Conservation (phyloP, 1,139 yeast genomes). For the Candida anutae region DNA sequence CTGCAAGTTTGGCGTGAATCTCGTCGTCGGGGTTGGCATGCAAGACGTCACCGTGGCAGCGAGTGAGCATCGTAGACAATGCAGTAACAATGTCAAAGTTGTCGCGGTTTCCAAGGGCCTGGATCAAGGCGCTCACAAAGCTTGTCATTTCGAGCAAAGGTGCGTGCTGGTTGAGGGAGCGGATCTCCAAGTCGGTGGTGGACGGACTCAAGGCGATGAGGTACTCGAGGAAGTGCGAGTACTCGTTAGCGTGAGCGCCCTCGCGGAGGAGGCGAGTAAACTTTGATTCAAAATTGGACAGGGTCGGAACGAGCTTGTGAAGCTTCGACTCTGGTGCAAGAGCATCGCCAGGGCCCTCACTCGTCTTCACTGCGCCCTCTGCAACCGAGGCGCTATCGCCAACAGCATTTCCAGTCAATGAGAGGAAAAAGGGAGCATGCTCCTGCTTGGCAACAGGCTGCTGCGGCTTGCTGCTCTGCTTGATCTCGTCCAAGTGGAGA, state of each 20-base stretch:
- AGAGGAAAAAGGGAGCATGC: slow-evolving; percentile 74
- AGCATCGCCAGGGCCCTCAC: slow-evolving; percentile 6
- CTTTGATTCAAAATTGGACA: slow-evolving; percentile 54
- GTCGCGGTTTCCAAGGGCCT: slow-evolving; percentile 47
- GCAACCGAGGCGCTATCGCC: slow-evolving; percentile 65
- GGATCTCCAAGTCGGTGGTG: slow-evolving; percentile 74
- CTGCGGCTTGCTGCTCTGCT: slow-evolving; percentile 78
- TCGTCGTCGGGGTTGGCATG: slow-evolving; percentile 36
- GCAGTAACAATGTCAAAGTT: slow-evolving; percentile 75
- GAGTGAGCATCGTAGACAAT: slow-evolving; percentile 64
- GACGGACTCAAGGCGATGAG: slow-evolving; percentile 70
- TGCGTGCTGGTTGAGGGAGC: slow-evolving; percentile 62
- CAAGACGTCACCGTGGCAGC: slow-evolving; percentile 77
- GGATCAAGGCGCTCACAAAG: slow-evolving; percentile 59
- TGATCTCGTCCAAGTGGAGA: slow-evolving; percentile 75
- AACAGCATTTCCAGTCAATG: slow-evolving; percentile 53
- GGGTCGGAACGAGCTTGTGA: slow-evolving; percentile 19
- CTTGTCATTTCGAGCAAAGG: slow-evolving; percentile 57
- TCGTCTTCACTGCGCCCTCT: slow-evolving; percentile 27
- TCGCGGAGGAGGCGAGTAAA: slow-evolving; percentile 63
- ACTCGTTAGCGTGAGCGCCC: slow-evolving; percentile 35
- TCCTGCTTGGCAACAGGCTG: slow-evolving; percentile 87
- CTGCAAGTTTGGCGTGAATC: slow-evolving; percentile 36
- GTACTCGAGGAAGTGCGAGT: slow-evolving; percentile 42
- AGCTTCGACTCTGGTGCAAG: slow-evolving; percentile 17